Evolutionary conservation across 352 stramenopile species (phyloP).

Genomic region (Thalassiosira delicatula): DNA sequence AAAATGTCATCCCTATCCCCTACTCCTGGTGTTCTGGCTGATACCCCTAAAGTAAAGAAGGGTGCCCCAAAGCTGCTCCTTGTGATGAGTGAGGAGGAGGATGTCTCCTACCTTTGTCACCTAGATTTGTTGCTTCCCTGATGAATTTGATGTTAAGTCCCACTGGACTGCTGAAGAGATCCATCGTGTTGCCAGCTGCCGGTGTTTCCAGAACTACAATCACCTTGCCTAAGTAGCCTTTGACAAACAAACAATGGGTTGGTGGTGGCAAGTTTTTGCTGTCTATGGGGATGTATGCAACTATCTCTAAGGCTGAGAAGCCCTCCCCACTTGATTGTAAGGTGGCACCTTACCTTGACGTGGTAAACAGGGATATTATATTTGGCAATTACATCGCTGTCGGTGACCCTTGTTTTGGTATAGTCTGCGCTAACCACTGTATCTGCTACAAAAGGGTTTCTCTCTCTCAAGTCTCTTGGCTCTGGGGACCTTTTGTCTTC

Average conservation of each 20-base stretch:
- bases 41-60: no score
- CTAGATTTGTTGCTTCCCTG: conserved; percentile 3
- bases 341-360: conserved; percentile 9
- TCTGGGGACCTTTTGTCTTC: not conserved
- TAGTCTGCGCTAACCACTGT: conserved; percentile 28
- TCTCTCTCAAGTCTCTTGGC: conserved; percentile 11
- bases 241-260: not conserved
- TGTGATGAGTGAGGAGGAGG: no score
- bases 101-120: not conserved
- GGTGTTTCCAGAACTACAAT: conserved; percentile 12
- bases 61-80: no score
- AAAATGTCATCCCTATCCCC: no score
- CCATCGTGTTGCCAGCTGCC: conserved; percentile 12
- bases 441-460: conserved; percentile 34
- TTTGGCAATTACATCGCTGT: conserved; percentile 30
- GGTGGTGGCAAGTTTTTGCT: not conserved
- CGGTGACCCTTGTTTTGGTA: conserved; percentile 9
- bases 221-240: not conserved
- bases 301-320: conserved; percentile 19
- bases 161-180: conserved; percentile 22
- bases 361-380: conserved; percentile 31
- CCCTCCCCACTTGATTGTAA: not conserved
- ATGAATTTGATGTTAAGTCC: conserved; percentile 17
- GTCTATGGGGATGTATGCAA: conserved; percentile 28
- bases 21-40: no score